Conservation (phyloP, 805 yeast species). For the Hanseniaspora singularis region DNA sequence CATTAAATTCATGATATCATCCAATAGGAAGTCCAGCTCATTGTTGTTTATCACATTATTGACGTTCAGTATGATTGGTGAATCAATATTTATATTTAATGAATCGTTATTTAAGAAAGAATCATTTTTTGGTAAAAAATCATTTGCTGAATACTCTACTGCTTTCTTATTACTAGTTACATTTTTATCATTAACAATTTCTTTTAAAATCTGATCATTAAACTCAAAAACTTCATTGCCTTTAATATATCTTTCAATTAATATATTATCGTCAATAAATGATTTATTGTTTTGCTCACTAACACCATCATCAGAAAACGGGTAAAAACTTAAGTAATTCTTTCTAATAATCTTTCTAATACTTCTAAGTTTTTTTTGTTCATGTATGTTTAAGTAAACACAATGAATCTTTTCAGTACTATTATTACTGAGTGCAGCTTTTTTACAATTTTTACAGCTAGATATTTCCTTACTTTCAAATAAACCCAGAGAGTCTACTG, state of each 20-base stretch:
- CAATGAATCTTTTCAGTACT: neutral
- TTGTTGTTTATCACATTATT: neutral
- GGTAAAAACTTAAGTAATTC: neutral
- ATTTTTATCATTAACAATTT: too few species aligned
- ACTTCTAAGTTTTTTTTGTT: conserved; percentile 12
- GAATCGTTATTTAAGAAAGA: too few species aligned
- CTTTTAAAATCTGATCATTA: too few species aligned
- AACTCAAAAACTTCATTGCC: neutral
- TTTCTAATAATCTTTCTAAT: conserved; percentile 7
- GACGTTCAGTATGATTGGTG: neutral
- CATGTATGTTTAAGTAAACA: conserved; percentile 5
- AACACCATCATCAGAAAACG: neutral
- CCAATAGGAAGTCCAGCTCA: conserved; percentile 9
- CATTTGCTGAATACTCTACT: too few species aligned
- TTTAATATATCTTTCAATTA: conserved; percentile 2
- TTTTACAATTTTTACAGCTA: conserved; percentile 2
- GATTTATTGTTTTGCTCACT: neutral
- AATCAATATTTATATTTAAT: neutral
- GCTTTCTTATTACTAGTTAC: too few species aligned
- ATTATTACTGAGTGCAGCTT: neutral
- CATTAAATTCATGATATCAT: conserved; percentile 5
- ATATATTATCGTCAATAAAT: neutral
- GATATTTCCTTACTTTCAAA: neutral
- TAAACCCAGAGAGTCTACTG: neutral
- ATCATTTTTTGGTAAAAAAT: too few species aligned